Evolutionary conservation across 1,139 yeast species (phyloP), one percentile per base, ranked within the genome.

Genomic region (Taphrina communis): DNA sequence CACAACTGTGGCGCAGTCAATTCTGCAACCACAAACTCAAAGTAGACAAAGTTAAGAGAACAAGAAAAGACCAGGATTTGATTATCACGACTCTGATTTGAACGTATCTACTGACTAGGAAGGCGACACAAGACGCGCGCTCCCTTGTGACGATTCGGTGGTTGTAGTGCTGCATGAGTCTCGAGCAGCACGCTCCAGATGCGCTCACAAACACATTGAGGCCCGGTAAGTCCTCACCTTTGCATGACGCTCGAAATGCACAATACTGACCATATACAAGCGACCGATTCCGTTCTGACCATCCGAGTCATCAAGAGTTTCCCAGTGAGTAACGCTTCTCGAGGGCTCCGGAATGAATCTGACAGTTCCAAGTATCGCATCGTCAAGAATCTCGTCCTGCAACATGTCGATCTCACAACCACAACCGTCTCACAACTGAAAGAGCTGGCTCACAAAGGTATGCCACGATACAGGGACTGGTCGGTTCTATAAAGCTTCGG

Each of bases 281-380:
- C 78, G 83, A 44, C 84, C 88, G 8, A 85, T 84, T 88, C 97
- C 0, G 85, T 91, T 21, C 78, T 94, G 59, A 94, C 99, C 0
- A 83, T 95, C 11, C 85, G 99, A 67, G 85, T 94, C 39, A 85
- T 94, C 76, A 93, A 93, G 77, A 91, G 97, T 0, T 94, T 94
- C 76, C 95, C 96, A 19, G 62, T 58, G 14, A 19, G 62, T 21
- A 1, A 1, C 25, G 44, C 35, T 2, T 0, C 5, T 11, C 1
- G 3, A 39, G 42, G 14, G 2, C 31, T 25, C 1, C 31, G 2
- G 31, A 25, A 25, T 1, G 17, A n/a, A 6, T 5, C 48, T 44
- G 48, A 44, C 48, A 2, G 31, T 6, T 25, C 1, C 11, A 12
- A 58, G 55, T 93, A 91, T 80, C 83, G 99, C 77, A 92, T 94